Conservation (phyloP, 1,284 basidiomycete genomes). For the Termitomyces sp. region DNA sequence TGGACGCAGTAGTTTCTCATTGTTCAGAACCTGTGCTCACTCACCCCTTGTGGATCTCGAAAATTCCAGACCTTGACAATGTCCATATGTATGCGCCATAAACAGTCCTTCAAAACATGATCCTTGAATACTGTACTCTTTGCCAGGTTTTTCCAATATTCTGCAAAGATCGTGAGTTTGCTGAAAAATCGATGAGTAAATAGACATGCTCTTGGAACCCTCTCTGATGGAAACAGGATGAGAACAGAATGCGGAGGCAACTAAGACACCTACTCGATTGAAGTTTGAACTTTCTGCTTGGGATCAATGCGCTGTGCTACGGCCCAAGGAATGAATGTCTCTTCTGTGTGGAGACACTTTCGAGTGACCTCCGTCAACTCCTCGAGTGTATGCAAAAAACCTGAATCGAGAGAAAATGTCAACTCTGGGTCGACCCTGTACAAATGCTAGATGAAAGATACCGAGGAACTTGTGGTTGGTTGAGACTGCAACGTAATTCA, state of each 20-base stretch:
- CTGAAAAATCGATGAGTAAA: background rate
- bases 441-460: background rate
- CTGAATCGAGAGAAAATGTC: background rate
- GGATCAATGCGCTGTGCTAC: slow-evolving; percentile 2
- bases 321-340: slow-evolving; percentile 1
- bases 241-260: background rate
- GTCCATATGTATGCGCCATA: slow-evolving; percentile 8
- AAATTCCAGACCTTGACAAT: slow-evolving; percentile 5
- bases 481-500: background rate
- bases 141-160: background rate
- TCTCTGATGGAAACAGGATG: background rate
- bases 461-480: background rate
- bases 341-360: slow-evolving; percentile 3
- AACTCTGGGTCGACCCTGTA: background rate
- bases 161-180: background rate
- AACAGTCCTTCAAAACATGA: slow-evolving; percentile 3
- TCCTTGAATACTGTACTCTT: background rate
- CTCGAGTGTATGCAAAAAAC: background rate
- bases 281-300: background rate
- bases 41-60: background rate
- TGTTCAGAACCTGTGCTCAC: background rate
- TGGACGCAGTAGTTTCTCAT: background rate
- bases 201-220: background rate
- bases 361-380: background rate
- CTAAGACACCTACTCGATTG: background rate